Conservation (phyloP, 257 asterid genomes). For the Solanum acaule region DNA sequence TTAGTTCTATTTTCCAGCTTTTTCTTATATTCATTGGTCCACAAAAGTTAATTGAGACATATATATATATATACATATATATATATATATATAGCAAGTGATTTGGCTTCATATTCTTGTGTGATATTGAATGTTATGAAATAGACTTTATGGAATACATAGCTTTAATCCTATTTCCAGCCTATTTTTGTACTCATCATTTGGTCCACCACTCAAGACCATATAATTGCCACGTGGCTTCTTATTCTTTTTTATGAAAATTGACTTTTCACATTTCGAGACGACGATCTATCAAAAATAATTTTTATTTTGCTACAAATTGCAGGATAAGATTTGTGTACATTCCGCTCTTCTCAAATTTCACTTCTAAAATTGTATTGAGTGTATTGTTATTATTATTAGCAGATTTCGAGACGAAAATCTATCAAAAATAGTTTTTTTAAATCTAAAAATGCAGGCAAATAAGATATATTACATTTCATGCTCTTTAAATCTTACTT, state of each 20-base stretch:
- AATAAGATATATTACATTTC: too few species aligned
- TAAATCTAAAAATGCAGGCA: too few species aligned
- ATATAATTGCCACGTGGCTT: background rate
- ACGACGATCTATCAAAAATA: rapidly evolving
- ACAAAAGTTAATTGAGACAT: background rate
- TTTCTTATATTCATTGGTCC: slow-evolving; percentile 10
- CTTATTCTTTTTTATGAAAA: background rate
- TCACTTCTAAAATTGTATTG: background rate
- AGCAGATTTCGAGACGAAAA: too few species aligned
- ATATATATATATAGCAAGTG: background rate
- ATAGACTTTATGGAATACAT: slow-evolving; percentile 4
- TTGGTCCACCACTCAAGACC: background rate
- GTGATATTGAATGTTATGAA: background rate
- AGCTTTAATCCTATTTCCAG: background rate
- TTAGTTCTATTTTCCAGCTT: slow-evolving; percentile 18
- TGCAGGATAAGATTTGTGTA: background rate
- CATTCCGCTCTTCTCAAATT: background rate
- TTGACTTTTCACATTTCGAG: background rate
- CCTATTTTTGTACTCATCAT: background rate
- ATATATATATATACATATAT: background rate
- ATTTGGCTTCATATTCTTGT: slow-evolving; percentile 5
- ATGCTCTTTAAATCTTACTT: too few species aligned
- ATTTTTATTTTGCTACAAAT: background rate
- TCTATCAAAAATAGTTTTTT: too few species aligned
- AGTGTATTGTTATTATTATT: background rate